phyloP scores from a whole-genome alignment of 768 basidiomycete species.

The Mycena rebaudengoi region DNA sequence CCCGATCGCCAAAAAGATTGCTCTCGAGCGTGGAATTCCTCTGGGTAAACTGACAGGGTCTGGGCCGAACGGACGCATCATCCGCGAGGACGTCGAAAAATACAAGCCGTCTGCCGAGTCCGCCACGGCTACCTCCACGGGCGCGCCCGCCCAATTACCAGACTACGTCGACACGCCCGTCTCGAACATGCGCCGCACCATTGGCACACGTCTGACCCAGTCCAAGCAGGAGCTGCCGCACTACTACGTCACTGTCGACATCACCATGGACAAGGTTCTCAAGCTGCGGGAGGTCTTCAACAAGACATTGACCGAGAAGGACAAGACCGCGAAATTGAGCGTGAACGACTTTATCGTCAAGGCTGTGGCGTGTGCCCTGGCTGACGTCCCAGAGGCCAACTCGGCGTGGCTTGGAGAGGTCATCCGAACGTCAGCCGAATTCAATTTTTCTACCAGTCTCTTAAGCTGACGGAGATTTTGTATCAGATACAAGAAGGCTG shows the following conservation, averaged over 20 bases:
- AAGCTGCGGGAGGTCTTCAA: conserved; percentile 98
- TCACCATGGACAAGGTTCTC: conserved; percentile 95
- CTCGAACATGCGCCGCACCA: conserved; percentile 94
- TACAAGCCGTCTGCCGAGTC: conserved; percentile 70
- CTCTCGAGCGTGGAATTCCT: conserved; percentile 92
- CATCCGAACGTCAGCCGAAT: conserved; percentile 85
- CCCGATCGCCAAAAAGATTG: conserved; percentile 97
- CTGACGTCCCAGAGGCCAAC: conserved; percentile 97
- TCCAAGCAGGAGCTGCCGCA: conserved; percentile 96
- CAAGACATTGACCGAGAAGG: conserved; percentile 83
- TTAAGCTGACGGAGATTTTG: not conserved
- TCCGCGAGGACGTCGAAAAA: conserved; percentile 94
- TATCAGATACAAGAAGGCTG: conserved; percentile 96
- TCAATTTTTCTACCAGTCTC: not conserved
- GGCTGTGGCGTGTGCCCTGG: conserved; percentile 88
- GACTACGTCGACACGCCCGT: conserved; percentile 92
- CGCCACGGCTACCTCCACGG: conserved; percentile 51
- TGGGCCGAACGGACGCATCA: conserved; percentile 93
- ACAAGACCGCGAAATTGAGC: conserved; percentile 91
- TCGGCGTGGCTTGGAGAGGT: conserved; percentile 97
- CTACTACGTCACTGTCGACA: conserved; percentile 94
- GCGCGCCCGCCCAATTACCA: conserved; percentile 58
- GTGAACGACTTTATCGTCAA: conserved; percentile 99
- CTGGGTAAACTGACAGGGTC: conserved; percentile 90
- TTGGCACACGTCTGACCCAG: conserved; percentile 89